Percentiles rank a stretch among this genome's conserved stretches.
Evolutionary conservation across 345 rosid species (phyloP).

Genomic region (Rhodamnia argentea): DNA sequence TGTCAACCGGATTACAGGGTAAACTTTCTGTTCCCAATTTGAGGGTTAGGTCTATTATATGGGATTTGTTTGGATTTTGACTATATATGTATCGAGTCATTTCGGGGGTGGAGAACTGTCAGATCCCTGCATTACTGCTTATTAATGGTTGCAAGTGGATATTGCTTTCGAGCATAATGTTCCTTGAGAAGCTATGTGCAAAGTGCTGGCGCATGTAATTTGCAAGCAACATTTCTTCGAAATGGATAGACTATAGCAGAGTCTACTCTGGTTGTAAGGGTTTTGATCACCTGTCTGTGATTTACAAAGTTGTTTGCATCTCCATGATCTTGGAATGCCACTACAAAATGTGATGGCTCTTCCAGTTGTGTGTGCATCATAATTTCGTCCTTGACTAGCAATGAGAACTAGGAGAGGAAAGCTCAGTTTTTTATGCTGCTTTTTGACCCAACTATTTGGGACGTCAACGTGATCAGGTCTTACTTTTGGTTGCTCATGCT

Average conservation of each 20-base stretch:
- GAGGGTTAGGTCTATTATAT: background rate
- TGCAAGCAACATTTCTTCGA: background rate
- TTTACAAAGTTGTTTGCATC: background rate
- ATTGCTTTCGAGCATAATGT: background rate
- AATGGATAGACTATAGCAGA: background rate
- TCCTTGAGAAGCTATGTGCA: background rate
- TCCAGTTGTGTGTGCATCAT: background rate
- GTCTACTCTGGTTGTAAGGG: background rate
- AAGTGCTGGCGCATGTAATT: background rate
- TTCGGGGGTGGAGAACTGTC: background rate
- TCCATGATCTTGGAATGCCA: background rate
- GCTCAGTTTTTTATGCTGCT: background rate
- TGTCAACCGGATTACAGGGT: constrained; percentile 88
- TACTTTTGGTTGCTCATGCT: background rate
- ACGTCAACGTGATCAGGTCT: background rate
- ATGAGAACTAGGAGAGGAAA: background rate
- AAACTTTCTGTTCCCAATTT: background rate
- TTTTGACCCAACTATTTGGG: background rate
- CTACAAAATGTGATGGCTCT: background rate
- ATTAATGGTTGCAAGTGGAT: background rate
- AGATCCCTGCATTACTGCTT: background rate
- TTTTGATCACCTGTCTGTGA: background rate
- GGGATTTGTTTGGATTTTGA: background rate
- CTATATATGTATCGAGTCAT: background rate
- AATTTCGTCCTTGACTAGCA: background rate